These are phyloP conservation scores for Mortierella sp. DNA, from an alignment of 371 early-diverging fungal species.

Conservation along the genomic window DNA sequence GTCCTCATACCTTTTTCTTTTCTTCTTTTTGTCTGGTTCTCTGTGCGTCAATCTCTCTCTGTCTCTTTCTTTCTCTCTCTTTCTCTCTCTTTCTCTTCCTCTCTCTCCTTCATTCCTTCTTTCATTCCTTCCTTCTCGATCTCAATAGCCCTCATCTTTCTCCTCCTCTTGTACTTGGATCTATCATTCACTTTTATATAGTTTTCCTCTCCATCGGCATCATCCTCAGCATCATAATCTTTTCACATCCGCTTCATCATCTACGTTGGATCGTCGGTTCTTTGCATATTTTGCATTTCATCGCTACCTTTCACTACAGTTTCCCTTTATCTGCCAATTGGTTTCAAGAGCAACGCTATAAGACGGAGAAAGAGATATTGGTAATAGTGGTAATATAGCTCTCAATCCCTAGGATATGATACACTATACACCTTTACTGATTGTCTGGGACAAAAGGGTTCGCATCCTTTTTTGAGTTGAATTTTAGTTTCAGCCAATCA, in stretches of 20 bases:
- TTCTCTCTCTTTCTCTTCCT: slow-evolving; percentile 2
- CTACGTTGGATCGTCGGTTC: too few species aligned
- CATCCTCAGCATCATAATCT: neutral
- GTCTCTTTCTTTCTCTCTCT: slow-evolving; percentile 9
- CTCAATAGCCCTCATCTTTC: neutral
- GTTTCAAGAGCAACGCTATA: neutral
- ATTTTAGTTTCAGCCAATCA: too few species aligned
- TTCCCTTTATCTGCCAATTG: neutral
- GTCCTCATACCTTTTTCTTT: neutral
- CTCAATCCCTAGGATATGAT: too few species aligned
- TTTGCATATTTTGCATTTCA: too few species aligned
- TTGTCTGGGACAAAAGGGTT: too few species aligned
- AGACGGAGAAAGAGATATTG: too few species aligned
- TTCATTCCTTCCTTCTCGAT: neutral
- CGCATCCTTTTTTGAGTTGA: too few species aligned
- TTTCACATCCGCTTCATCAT: too few species aligned
- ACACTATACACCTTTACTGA: too few species aligned
- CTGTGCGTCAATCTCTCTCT: slow-evolving; percentile 10
- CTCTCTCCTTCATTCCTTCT: neutral
- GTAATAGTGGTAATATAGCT: too few species aligned
- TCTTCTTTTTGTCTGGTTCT: slow-evolving; percentile 13
- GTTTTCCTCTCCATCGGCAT: neutral
- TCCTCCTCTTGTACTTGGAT: neutral
- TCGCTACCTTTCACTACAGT: neutral
- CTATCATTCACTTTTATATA: neutral